phyloP scores from a whole-genome alignment of 345 rosid species.

The Heritiera littoralis region DNA sequence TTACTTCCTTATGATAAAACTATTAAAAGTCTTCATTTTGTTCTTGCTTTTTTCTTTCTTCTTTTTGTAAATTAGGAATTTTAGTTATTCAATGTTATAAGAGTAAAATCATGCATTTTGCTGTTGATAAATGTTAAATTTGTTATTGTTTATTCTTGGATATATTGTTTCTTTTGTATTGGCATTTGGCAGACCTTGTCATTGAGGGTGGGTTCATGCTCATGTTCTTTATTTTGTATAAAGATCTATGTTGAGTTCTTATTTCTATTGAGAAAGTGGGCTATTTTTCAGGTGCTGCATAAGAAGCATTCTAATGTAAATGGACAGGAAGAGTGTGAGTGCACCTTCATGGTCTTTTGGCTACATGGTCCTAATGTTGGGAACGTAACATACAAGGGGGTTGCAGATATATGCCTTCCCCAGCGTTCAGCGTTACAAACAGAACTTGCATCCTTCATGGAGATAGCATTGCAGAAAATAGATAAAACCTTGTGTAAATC shows the following conservation, averaged over 20 bases:
- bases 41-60: neutral
- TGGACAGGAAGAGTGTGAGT: constrained; percentile 47
- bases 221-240: neutral
- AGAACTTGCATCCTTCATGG: constrained; percentile 23
- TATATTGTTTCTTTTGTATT: neutral
- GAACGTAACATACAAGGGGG: constrained; percentile 22
- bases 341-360: constrained; percentile 45
- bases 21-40: neutral
- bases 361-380: constrained; percentile 42
- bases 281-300: constrained; percentile 31
- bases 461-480: constrained; percentile 26
- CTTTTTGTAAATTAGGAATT: neutral
- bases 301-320: constrained; percentile 31
- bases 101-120: no score
- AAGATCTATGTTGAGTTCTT: neutral
- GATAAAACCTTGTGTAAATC: neutral
- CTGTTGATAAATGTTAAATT: neutral
- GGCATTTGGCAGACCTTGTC: neutral
- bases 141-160: neutral
- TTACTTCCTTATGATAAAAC: neutral
- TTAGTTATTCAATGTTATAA: no score
- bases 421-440: constrained; percentile 24
- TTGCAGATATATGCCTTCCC: constrained; percentile 44
- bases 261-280: neutral
- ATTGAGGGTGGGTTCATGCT: constrained; percentile 12